These are phyloP conservation scores for Blastomyces silverae DNA, from an alignment of 2,329 filamentous ascomycete genomes.

Conservation along the genomic window DNA sequence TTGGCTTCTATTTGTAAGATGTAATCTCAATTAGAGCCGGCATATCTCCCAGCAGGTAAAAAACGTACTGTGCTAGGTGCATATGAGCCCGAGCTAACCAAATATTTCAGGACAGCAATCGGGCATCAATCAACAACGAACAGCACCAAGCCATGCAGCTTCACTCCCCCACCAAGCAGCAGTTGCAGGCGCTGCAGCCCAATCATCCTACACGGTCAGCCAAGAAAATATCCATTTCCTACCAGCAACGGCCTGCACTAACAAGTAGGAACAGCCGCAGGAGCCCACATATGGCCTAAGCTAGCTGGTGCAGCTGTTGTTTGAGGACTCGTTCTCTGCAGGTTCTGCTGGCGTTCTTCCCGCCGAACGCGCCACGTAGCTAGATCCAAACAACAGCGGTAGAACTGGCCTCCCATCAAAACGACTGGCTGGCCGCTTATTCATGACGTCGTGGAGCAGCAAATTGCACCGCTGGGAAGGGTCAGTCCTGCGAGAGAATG, in stretches of 20 bases:
- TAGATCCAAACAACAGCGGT: conserved; percentile 1
- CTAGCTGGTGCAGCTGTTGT: background rate
- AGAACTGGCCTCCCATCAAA: background rate
- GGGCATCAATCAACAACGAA: conserved; percentile 4
- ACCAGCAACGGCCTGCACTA: conserved; percentile 1
- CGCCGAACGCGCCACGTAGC: conserved; percentile 6
- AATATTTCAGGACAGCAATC: background rate
- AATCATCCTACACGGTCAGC: conserved; percentile 1
- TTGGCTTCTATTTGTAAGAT: conserved; percentile 3
- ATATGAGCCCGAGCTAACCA: background rate
- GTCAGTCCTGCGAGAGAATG: background rate
- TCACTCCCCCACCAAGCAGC: conserved; percentile 1
- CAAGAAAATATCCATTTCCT: background rate
- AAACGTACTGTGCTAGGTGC: background rate
- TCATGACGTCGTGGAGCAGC: conserved; percentile 6
- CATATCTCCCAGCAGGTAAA: background rate
- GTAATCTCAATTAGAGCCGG: background rate
- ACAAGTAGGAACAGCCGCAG: background rate
- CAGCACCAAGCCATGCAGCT: conserved; percentile 3
- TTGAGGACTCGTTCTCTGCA: conserved; percentile 6
- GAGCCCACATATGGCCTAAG: background rate
- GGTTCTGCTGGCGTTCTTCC: conserved; percentile 6
- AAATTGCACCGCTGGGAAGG: background rate
- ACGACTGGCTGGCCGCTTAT: background rate
- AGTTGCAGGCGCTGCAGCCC: no score